Conservation (phyloP, 345 rosid species). For the Abelmoschus esculentus region DNA sequence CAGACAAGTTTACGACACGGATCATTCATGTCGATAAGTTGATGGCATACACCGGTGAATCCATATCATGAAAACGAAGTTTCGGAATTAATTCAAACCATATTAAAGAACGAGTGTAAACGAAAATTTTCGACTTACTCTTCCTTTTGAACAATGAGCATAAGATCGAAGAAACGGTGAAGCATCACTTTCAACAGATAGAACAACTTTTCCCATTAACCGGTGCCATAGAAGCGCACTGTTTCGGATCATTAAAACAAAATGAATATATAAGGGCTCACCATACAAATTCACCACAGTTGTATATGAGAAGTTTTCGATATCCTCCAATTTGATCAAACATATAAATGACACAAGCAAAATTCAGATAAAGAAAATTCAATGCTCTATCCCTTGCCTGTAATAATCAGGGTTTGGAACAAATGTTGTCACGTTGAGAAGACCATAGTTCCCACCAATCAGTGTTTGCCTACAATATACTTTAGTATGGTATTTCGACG, state of each 20-base stretch:
- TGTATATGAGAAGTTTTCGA: not conserved
- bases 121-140: constrained; percentile 40
- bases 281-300: not conserved
- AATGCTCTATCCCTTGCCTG: constrained; percentile 42
- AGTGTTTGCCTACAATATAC: constrained; percentile 97
- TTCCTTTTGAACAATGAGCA: constrained; percentile 91
- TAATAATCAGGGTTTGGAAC: constrained; percentile 92
- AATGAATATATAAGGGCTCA: not conserved
- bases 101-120: too few relatives aligned
- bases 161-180: constrained; percentile 62
- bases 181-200: constrained; percentile 39
- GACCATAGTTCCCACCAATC: constrained; percentile 85
- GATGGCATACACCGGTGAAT: too few relatives aligned
- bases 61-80: too few relatives aligned
- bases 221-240: constrained; percentile 96
- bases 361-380: not conserved
- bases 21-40: too few relatives aligned
- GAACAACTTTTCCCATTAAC: constrained; percentile 83
- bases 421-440: constrained; percentile 58
- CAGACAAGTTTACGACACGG: not conserved
- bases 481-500: constrained; percentile 75
- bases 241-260: constrained; percentile 10
- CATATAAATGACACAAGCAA: not conserved
- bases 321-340: not conserved
- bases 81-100: too few relatives aligned